Evolutionary conservation across 805 yeast species (phyloP), one percentile per base, ranked within the genome.

Genomic region (Yarrowia keelungensis): DNA sequence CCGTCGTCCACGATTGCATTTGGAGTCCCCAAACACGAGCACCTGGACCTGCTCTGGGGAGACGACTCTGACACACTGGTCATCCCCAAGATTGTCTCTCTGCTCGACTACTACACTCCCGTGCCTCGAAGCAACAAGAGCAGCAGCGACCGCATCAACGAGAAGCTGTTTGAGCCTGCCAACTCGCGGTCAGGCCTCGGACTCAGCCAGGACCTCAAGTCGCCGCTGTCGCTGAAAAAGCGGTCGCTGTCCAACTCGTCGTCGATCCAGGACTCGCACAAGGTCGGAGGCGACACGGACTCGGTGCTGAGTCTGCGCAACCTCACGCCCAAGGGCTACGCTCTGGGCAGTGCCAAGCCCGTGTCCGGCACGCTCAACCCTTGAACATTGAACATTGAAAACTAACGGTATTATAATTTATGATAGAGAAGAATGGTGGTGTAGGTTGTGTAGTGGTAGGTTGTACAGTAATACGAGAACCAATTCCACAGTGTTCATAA

Each of bases 11-110:
- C 77, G 16, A 74, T 71, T 26, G 68, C 68, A 5, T 50, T 65
- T 42, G 88, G 90, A 0, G 84, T 92, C 0, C 82, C 80, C 0
- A 80, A 80, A n/a, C 92, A 92, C 77, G 98, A 93, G 78, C 98
- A 93, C 78, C 81, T 93, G 75, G 98, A 94, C 75, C 85, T 94
- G 69, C 79, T 93, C 15, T 93, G 98, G 98, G 97, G 97, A 10
- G 78, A 83, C 10, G 86, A 87, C 67, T 91, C 89, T 0, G 85
- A 73, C 41, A 70, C 69, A 5, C 54, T 70, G 39, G 72, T 74
- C 32, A 72, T 74, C 46, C 76, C 76, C 15, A 70, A 74, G 43
- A 53, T 74, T 15, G 65, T 74, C 35, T 59, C 72, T 9, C 41
- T 51, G 35, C 61, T 65, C 36, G 43, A 38, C 8, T 41, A 62